phyloP scores from a whole-genome alignment of 768 basidiomycete species.

The Chalciporus sphaerocephalus region DNA sequence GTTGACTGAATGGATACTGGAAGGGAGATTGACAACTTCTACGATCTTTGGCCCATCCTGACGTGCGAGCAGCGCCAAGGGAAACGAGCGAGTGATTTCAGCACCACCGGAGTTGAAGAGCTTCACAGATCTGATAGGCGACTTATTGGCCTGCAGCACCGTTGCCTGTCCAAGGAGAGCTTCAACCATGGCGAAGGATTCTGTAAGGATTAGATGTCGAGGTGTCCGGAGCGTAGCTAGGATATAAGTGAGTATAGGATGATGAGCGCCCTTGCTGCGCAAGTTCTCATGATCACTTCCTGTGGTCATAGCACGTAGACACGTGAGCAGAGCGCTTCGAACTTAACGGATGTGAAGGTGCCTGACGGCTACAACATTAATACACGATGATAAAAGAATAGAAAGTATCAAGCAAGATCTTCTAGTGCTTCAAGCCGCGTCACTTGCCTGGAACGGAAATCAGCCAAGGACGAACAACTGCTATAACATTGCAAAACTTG shows the following conservation, averaged over 20 bases:
- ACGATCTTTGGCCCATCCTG: slow-evolving; percentile 15
- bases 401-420: slow-evolving; percentile 24
- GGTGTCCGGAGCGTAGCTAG: neutral
- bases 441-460: slow-evolving; percentile 40
- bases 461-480: neutral
- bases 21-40: slow-evolving; percentile 15
- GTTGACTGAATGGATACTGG: neutral
- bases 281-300: neutral
- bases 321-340: neutral
- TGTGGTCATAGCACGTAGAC: too few relatives aligned
- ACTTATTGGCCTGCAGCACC: slow-evolving; percentile 10
- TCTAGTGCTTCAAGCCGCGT: slow-evolving; percentile 47
- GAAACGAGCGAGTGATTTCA: slow-evolving; percentile 19
- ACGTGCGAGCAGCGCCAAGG: slow-evolving; percentile 11
- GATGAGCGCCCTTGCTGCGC: neutral
- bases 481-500: slow-evolving; percentile 23
- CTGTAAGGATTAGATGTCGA: neutral
- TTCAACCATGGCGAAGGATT: neutral
- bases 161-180: slow-evolving; percentile 1
- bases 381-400: neutral
- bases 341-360: slow-evolving; percentile 1
- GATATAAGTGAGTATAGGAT: neutral
- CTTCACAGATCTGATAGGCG: slow-evolving; percentile 17
- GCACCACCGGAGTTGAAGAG: slow-evolving; percentile 11
- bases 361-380: slow-evolving; percentile 11